These are phyloP conservation scores for Apiotrichum laibachii DNA, from an alignment of 1,284 basidiomycete genomes.

Conservation along the genomic window DNA sequence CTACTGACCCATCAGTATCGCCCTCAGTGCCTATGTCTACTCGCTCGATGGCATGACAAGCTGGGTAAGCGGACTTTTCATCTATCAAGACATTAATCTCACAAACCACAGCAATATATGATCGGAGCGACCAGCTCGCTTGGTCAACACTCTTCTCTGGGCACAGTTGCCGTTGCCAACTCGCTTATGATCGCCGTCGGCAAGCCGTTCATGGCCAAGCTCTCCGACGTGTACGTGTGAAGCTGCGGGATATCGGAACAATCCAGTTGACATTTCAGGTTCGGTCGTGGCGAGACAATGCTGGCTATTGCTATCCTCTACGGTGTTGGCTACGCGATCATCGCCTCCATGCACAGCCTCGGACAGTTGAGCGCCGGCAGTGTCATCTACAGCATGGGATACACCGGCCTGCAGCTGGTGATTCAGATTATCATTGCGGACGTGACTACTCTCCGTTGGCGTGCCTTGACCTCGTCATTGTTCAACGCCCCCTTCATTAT, in stretches of 20 bases:
- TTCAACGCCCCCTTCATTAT: constrained; percentile 64
- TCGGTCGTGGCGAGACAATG: constrained; percentile 59
- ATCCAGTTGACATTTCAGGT: constrained; percentile 18
- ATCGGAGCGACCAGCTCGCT: constrained; percentile 49
- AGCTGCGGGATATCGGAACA: background rate
- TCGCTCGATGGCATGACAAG: constrained; percentile 67
- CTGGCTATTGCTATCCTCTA: constrained; percentile 47
- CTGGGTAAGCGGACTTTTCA: constrained; percentile 53
- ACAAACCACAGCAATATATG: too few relatives aligned
- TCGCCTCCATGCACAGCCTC: constrained; percentile 35
- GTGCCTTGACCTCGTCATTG: constrained; percentile 65
- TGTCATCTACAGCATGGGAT: constrained; percentile 43
- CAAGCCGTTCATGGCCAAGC: constrained; percentile 76
- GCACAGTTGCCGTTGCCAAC: constrained; percentile 58
- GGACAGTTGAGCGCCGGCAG: constrained; percentile 38
- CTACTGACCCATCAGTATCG: constrained; percentile 44
- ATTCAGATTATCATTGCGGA: constrained; percentile 56
- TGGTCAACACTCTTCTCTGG: constrained; percentile 58
- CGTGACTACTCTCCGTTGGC: constrained; percentile 72
- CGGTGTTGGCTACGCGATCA: constrained; percentile 40
- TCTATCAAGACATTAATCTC: background rate
- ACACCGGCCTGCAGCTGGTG: constrained; percentile 33
- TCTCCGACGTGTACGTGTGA: constrained; percentile 61
- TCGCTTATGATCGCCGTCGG: constrained; percentile 60
- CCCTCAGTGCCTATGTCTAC: constrained; percentile 70